Evolutionary conservation across 2,329 filamentous ascomycete species (phyloP), one percentile per base, ranked within the genome.

Genomic region (Aureobasidium pullulans): DNA sequence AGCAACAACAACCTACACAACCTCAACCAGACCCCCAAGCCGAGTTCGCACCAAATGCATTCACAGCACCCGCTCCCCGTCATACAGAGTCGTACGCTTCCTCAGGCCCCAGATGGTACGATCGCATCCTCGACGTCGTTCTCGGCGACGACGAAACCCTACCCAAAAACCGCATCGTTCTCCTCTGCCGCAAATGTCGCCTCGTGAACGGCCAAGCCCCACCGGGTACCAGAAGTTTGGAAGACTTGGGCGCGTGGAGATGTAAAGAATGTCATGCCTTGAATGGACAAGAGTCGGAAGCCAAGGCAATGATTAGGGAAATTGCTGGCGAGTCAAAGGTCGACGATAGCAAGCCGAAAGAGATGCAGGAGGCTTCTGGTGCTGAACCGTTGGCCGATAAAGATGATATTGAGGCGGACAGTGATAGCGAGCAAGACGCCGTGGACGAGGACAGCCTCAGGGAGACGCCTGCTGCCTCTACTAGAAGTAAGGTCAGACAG

Each of bases 141-240:
- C 81, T 99, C 0, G 94, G 94, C 52, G 94, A 99, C 69, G 94
- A 99, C 68, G 94, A 99, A 74, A 95, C 89, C 4, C 85, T 89
- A 11, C 84, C 93, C 2, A 95, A 91, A 76, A 97, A 97, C 72
- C 85, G 94, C 16, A 84, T 96, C 61, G 93, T 86, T 7, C 78
- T 99, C 64, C 90, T 99, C 59, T 99, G 94, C 74, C 73, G 78
- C 34, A 79, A 82, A 40, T 99, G 94, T 71, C 82, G 90, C 32
- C 81, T 96, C 1, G 92, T 99, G 49, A 99, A 99, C 70, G 94
- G 95, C 0, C 94, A 96, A 71, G 94, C 94, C 3, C 92, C 94
- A 1, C 93, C 94, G 0, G 94, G 94, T 1, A 86, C 88, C 0
- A 87, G 84, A 65, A 83, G 80, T 0, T 75, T 93, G 1, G 84